These are phyloP conservation scores for Myxozyma neotropica DNA, from an alignment of 805 yeast species.

Conservation along the genomic window DNA sequence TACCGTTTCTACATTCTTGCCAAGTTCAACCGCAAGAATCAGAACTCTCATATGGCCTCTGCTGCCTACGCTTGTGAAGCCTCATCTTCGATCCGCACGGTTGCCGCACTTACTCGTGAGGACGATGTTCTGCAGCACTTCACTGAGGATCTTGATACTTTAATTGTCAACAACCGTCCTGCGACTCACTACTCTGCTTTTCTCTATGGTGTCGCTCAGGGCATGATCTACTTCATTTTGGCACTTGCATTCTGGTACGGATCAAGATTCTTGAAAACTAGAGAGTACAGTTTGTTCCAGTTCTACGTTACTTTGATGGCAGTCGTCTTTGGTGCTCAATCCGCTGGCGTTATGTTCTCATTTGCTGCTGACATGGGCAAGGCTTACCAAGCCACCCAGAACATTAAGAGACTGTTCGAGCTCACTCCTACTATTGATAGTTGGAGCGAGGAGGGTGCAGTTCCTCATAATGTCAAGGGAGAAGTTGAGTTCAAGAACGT, in stretches of 20 bases:
- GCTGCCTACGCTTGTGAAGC: constrained; percentile 49
- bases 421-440: constrained; percentile 44
- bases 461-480: constrained; percentile 46
- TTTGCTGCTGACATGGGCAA: constrained; percentile 51
- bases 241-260: constrained; percentile 53
- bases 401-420: constrained; percentile 42
- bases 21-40: constrained; percentile 44
- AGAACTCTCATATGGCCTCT: constrained; percentile 45
- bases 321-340: constrained; percentile 48
- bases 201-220: constrained; percentile 48
- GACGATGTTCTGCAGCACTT: constrained; percentile 43
- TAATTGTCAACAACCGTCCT: constrained; percentile 20
- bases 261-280: constrained; percentile 42
- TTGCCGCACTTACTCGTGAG: constrained; percentile 48
- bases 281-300: constrained; percentile 41
- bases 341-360: constrained; percentile 50
- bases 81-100: constrained; percentile 48
- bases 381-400: constrained; percentile 46
- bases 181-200: constrained; percentile 36
- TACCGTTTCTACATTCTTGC: constrained; percentile 44
- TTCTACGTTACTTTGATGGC: constrained; percentile 48
- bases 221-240: constrained; percentile 47
- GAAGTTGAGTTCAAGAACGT: constrained; percentile 52
- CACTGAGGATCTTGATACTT: constrained; percentile 22
- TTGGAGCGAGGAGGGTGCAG: constrained; percentile 40